A percentile compares a stretch with the other conserved stretches of the same genome.
Evolutionary conservation across 768 basidiomycete species (phyloP).

Genomic region (Crepidotus variabilis): DNA sequence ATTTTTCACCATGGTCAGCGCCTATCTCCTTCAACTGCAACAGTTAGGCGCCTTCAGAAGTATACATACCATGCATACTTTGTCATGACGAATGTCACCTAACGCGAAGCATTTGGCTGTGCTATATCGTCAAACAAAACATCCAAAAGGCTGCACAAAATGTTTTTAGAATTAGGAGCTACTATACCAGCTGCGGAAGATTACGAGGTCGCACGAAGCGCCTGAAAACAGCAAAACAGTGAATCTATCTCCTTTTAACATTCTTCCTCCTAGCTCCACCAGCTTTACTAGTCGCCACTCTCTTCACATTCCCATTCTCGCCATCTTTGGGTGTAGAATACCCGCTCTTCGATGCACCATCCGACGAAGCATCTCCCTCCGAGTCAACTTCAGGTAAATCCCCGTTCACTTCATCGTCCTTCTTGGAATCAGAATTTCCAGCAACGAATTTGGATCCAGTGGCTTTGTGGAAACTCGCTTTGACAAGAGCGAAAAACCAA

Average conservation of each 20-base stretch:
- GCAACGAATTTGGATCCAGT: slow-evolving; percentile 18
- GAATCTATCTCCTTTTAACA: slow-evolving; percentile 41
- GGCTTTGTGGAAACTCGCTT: slow-evolving; percentile 25
- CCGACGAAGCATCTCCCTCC: slow-evolving; percentile 37
- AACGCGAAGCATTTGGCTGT: no score
- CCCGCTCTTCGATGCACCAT: slow-evolving; percentile 41
- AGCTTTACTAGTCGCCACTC: slow-evolving; percentile 42
- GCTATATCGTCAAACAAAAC: no score
- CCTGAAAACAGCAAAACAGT: background rate
- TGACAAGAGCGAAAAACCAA: slow-evolving; percentile 61
- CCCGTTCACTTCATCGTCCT: slow-evolving; percentile 14
- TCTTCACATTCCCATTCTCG: slow-evolving; percentile 18
- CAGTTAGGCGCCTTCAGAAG: no score
- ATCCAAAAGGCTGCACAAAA: no score
- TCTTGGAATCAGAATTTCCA: background rate
- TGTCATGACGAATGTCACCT: no score
- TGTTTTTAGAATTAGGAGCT: no score
- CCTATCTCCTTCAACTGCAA: no score
- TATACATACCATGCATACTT: no score
- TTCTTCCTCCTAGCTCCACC: slow-evolving; percentile 66
- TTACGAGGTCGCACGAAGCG: no score
- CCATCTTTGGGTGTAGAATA: slow-evolving; percentile 35
- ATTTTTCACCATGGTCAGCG: no score
- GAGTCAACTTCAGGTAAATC: slow-evolving; percentile 24
- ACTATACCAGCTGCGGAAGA: no score